These are phyloP conservation scores for Fusarium domesticum DNA, from an alignment of 2,329 filamentous ascomycete genomes.

Conservation along the genomic window DNA sequence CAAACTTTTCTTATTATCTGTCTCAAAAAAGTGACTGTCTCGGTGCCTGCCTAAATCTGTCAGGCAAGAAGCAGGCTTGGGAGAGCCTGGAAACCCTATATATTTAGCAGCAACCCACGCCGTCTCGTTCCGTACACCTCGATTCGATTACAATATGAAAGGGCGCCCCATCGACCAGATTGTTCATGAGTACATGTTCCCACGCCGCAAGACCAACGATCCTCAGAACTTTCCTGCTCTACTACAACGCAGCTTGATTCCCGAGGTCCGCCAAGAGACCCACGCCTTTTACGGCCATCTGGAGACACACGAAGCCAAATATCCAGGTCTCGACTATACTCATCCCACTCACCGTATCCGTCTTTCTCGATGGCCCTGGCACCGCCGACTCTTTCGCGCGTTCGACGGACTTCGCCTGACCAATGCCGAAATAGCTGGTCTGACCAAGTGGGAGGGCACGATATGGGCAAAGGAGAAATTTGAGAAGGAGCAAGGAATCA, in stretches of 20 bases:
- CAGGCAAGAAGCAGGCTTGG: too few species aligned
- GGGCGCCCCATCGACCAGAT: conserved; percentile 67
- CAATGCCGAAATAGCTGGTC: conserved; percentile 62
- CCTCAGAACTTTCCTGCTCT: conserved; percentile 69
- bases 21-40: too few species aligned
- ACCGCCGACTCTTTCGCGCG: conserved; percentile 70
- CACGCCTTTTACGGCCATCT: conserved; percentile 76
- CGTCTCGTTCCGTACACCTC: background rate
- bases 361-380: conserved; percentile 74
- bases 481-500: conserved; percentile 69
- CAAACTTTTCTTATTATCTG: too few species aligned
- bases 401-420: conserved; percentile 71
- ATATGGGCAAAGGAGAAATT: conserved; percentile 79
- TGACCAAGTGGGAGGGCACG: conserved; percentile 82
- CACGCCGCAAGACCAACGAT: conserved; percentile 63
- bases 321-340: conserved; percentile 77
- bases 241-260: conserved; percentile 67
- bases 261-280: conserved; percentile 76
- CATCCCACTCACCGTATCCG: conserved; percentile 70
- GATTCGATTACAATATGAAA: conserved; percentile 56
- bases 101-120: background rate
- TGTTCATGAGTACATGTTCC: conserved; percentile 72
- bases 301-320: conserved; percentile 76
- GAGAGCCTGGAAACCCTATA: too few species aligned
- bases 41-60: too few species aligned